Evolutionary conservation across 2,329 filamentous ascomycete genomes (phyloP).

Genomic region (Aspergillus arachidicola): DNA sequence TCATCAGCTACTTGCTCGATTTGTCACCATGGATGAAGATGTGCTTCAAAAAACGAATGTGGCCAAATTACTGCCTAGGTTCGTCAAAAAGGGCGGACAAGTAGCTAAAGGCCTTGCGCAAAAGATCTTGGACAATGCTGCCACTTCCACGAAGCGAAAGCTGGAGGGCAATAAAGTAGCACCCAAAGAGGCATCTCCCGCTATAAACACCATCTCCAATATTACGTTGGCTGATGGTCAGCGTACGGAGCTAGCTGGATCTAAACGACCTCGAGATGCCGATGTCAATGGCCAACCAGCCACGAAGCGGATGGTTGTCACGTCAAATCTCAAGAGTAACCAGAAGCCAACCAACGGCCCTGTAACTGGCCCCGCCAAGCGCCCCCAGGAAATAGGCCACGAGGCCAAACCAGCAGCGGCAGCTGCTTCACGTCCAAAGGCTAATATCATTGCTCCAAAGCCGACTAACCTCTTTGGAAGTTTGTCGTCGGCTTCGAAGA

Average conservation of each 20-base stretch:
- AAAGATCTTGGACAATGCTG: conserved; percentile 55
- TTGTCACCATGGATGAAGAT: conserved; percentile 60
- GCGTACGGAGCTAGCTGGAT: conserved; percentile 31
- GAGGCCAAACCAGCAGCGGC: conserved; percentile 36
- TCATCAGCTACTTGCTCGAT: conserved; percentile 54
- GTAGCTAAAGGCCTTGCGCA: conserved; percentile 59
- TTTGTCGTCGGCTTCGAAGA: conserved; percentile 52
- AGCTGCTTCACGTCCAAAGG: conserved; percentile 36
- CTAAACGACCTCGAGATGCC: conserved; percentile 43
- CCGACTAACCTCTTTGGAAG: conserved; percentile 50
- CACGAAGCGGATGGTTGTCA: conserved; percentile 42
- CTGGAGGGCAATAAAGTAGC: conserved; percentile 39
- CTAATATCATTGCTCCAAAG: conserved; percentile 45
- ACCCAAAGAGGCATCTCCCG: conserved; percentile 38
- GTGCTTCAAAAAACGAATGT: conserved; percentile 63
- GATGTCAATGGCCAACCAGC: conserved; percentile 39
- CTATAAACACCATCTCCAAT: conserved; percentile 22
- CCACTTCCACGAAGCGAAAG: conserved; percentile 48
- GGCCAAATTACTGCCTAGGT: conserved; percentile 58
- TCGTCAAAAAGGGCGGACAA: conserved; percentile 62
- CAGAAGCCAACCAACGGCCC: conserved; percentile 28
- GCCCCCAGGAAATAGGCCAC: conserved; percentile 23
- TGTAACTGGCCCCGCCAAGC: conserved; percentile 32
- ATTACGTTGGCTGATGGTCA: conserved; percentile 14
- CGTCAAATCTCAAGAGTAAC: conserved; percentile 36